Conservation (phyloP, 208 protist species). For the Perkinsela sp. region DNA sequence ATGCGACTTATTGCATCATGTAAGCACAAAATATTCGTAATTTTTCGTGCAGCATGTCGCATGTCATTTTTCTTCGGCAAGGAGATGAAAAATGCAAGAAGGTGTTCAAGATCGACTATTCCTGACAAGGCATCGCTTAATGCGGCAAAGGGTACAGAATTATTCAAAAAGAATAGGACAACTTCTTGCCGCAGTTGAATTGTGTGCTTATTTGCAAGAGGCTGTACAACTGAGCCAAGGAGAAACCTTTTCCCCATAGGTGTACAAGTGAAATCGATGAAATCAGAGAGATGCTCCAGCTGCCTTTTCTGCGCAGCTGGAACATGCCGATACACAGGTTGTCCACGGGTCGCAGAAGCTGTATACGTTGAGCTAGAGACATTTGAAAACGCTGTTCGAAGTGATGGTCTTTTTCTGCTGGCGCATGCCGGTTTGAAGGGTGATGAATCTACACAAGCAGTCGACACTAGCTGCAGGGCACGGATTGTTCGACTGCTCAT, state of each 20-base stretch:
- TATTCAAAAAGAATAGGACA: constrained; percentile 22
- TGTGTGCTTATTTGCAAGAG: constrained; percentile 17
- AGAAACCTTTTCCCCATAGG: constrained; percentile 31
- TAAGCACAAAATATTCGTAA: background rate
- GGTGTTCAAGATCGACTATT: background rate
- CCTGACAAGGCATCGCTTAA: background rate
- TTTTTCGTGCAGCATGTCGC: background rate
- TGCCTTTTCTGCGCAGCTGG: background rate
- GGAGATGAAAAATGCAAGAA: background rate
- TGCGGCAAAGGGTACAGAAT: background rate
- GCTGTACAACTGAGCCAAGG: constrained; percentile 28
- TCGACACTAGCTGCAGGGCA: background rate
- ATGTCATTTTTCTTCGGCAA: background rate
- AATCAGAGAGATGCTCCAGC: constrained; percentile 12
- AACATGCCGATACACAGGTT: background rate
- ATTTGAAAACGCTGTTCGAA: too few relatives aligned
- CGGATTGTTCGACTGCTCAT: background rate
- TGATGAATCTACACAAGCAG: background rate
- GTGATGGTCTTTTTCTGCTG: too few relatives aligned
- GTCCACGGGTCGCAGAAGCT: too few relatives aligned
- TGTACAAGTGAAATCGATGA: constrained; percentile 23
- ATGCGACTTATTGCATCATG: background rate
- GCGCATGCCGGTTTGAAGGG: background rate
- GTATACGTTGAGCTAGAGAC: too few relatives aligned
- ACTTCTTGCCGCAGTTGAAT: constrained; percentile 31